Percentiles rank a stretch among this genome's conserved stretches.
Conservation (phyloP, 495 filamentous ascomycete species). For the Tuber umbilicatum region DNA sequence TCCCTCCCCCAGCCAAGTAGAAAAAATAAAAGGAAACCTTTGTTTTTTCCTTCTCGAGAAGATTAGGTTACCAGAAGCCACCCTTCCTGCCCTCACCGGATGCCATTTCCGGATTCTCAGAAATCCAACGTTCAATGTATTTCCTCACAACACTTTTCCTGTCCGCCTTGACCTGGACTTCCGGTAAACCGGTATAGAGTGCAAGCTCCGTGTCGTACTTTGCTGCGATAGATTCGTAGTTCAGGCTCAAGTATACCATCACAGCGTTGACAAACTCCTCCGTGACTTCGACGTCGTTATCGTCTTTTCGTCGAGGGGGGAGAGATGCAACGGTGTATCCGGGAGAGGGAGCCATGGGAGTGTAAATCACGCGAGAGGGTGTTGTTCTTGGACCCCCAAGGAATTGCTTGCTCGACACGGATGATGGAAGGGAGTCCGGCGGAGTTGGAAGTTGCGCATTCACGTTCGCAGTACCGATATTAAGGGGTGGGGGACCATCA, state of each 20-base stretch:
- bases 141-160: conserved; percentile 34
- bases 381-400: conserved; percentile 16
- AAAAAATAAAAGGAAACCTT: background rate
- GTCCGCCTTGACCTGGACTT: conserved; percentile 30
- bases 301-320: conserved; percentile 35
- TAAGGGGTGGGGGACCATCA: conserved; percentile 23
- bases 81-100: conserved; percentile 37
- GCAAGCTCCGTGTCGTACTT: conserved; percentile 40
- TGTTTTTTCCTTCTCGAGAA: background rate
- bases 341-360: conserved; percentile 35
- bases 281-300: conserved; percentile 32
- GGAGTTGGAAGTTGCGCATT: conserved; percentile 35
- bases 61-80: conserved; percentile 36
- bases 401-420: conserved; percentile 19
- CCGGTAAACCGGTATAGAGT: conserved; percentile 25
- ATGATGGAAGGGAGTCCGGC: conserved; percentile 29
- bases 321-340: conserved; percentile 41
- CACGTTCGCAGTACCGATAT: conserved; percentile 11
- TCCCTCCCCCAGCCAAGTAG: background rate
- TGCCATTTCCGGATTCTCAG: conserved; percentile 39
- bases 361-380: conserved; percentile 30
- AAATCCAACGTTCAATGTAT: conserved; percentile 39
- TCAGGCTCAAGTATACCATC: conserved; percentile 38
- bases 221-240: conserved; percentile 34
- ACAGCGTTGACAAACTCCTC: conserved; percentile 36